Percentiles rank a stretch among this genome's conserved stretches.
phyloP scores from a whole-genome alignment of 768 basidiomycete genomes.

The Termitomyces sp. region DNA sequence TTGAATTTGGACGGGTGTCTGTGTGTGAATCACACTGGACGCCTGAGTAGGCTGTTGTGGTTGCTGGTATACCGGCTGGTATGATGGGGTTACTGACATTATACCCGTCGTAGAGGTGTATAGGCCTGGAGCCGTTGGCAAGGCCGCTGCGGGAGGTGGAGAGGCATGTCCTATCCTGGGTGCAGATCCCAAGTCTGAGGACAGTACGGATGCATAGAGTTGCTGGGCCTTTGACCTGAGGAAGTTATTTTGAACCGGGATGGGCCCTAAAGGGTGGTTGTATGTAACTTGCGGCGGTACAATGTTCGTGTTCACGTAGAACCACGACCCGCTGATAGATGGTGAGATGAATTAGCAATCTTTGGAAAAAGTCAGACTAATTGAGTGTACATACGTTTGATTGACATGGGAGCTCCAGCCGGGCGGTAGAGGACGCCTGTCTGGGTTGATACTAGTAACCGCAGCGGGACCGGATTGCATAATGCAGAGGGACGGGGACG shows the following conservation, averaged over 20 bases:
- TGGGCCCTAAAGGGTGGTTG: conserved; percentile 25
- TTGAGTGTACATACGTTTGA: conserved; percentile 8
- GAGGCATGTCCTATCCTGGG: neutral
- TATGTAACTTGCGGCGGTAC: conserved; percentile 29
- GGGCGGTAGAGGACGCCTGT: conserved; percentile 8
- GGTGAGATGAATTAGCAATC: neutral
- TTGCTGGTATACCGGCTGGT: neutral
- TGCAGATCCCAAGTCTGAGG: neutral
- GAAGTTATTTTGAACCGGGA: conserved; percentile 11
- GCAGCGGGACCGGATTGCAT: neutral
- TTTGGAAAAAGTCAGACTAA: neutral
- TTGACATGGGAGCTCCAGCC: conserved; percentile 12
- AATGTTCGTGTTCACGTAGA: conserved; percentile 27
- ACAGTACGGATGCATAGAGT: conserved; percentile 28
- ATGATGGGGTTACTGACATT: neutral
- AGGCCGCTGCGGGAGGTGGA: neutral
- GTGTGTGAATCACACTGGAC: neutral
- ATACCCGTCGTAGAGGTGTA: neutral
- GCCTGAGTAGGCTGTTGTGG: neutral
- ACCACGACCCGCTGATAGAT: conserved; percentile 18
- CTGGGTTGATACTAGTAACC: neutral
- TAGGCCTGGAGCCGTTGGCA: neutral
- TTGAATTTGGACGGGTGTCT: neutral
- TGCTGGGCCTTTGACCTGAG: conserved; percentile 34
- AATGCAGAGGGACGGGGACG: neutral